phyloP scores from a whole-genome alignment of 257 asterid species.

The Rhazya stricta region DNA sequence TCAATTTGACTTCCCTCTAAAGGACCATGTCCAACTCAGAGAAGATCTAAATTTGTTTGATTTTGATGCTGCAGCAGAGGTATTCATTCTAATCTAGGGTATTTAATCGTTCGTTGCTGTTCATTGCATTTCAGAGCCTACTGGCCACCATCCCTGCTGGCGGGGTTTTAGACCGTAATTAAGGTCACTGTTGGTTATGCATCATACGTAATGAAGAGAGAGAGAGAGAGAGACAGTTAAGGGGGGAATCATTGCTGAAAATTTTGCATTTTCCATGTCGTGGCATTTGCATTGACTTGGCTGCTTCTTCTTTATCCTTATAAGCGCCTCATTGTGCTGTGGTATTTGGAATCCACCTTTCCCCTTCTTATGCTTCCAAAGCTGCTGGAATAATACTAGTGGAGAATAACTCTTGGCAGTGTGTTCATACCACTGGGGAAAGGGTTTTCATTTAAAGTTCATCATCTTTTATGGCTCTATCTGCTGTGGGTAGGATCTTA shows the following conservation, averaged over 20 bases:
- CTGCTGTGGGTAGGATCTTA: neutral
- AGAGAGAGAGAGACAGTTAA: neutral
- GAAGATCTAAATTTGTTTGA: conserved; percentile 77
- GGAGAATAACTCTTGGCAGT: neutral
- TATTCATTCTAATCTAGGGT: conserved; percentile 38
- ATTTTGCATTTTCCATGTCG: neutral
- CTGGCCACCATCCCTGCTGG: neutral
- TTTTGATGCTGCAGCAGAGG: conserved; percentile 98
- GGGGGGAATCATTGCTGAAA: neutral
- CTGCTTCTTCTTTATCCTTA: neutral
- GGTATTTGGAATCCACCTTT: neutral
- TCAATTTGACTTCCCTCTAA: conserved; percentile 64
- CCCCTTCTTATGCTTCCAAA: neutral
- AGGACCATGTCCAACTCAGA: conserved; percentile 92
- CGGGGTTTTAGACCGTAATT: neutral
- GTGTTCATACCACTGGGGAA: neutral
- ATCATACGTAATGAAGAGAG: too few relatives aligned
- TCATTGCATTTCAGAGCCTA: neutral
- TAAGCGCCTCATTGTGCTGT: neutral
- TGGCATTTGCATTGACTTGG: neutral
- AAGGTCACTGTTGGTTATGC: neutral
- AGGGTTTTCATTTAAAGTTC: neutral
- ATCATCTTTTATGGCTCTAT: neutral
- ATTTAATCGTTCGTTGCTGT: conserved; percentile 14
- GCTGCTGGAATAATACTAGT: neutral